These are phyloP conservation scores for Setomelanomma holmii DNA, from an alignment of 2,329 filamentous ascomycete species.

Conservation along the genomic window DNA sequence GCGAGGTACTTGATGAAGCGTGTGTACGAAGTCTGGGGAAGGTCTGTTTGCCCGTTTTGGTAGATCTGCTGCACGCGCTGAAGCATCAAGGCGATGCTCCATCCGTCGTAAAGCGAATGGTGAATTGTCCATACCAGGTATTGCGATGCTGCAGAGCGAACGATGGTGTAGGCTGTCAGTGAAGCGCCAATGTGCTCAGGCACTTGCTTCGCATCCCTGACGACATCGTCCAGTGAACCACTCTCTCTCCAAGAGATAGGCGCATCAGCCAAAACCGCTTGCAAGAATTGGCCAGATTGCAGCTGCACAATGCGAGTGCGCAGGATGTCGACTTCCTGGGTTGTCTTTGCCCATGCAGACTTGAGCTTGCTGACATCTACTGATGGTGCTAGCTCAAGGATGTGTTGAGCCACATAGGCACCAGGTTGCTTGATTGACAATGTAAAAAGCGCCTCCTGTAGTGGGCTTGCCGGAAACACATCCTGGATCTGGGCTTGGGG, in stretches of 20 bases:
- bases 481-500: slow-evolving; percentile 43
- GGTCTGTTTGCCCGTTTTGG: slow-evolving; percentile 15
- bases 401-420: slow-evolving; percentile 58
- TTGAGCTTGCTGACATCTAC: slow-evolving; percentile 55
- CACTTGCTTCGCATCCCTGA: slow-evolving; percentile 19
- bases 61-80: slow-evolving; percentile 39
- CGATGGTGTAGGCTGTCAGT: slow-evolving; percentile 37
- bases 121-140: slow-evolving; percentile 51
- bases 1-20: slow-evolving; percentile 46
- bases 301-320: slow-evolving; percentile 52
- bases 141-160: slow-evolving; percentile 17
- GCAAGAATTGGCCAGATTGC: slow-evolving; percentile 34
- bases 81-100: slow-evolving; percentile 40
- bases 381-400: slow-evolving; percentile 48
- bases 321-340: slow-evolving; percentile 56
- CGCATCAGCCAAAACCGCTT: slow-evolving; percentile 37
- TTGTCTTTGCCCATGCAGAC: slow-evolving; percentile 55
- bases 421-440: slow-evolving; percentile 57
- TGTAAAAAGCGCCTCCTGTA: slow-evolving; percentile 56
- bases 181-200: slow-evolving; percentile 32
- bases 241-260: slow-evolving; percentile 33
- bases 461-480: slow-evolving; percentile 50
- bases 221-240: slow-evolving; percentile 24
- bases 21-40: slow-evolving; percentile 33
- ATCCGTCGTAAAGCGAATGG: slow-evolving; percentile 52